A percentile compares a stretch with the other conserved stretches of the same genome.
Evolutionary conservation across 805 yeast genomes (phyloP).

Genomic region (Candida cerambycidarum): DNA sequence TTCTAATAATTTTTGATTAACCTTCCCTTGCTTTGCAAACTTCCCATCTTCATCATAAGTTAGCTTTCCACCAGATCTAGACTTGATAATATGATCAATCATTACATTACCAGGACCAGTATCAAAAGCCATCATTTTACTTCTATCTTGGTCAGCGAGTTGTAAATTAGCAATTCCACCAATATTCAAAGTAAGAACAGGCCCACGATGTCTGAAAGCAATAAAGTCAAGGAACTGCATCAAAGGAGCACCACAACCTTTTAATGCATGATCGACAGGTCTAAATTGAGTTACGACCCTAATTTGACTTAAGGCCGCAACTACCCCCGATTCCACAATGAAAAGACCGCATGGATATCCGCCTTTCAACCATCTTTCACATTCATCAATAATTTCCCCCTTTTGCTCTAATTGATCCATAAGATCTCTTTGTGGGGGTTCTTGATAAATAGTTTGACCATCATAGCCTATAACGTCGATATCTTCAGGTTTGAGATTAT

Average conservation of each 20-base stretch:
- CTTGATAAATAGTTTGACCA: too few species aligned
- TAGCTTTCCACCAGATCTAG: slow-evolving; percentile 16
- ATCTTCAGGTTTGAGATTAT: too few species aligned
- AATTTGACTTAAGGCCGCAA: background rate
- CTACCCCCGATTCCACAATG: too few species aligned
- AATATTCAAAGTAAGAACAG: slow-evolving; percentile 17
- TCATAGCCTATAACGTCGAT: too few species aligned
- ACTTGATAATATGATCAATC: slow-evolving; percentile 21
- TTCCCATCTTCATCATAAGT: slow-evolving; percentile 19
- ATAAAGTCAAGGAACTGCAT: too few species aligned
- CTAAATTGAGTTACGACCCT: background rate
- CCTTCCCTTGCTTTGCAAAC: slow-evolving; percentile 18
- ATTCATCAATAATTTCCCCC: too few species aligned
- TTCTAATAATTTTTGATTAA: slow-evolving; percentile 17
- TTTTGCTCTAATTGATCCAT: too few species aligned
- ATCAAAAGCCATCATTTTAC: slow-evolving; percentile 14
- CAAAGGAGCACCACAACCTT: background rate
- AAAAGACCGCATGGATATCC: too few species aligned
- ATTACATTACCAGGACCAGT: slow-evolving; percentile 24
- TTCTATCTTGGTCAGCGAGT: slow-evolving; percentile 13
- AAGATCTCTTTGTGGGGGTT: too few species aligned
- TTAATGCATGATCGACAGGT: background rate
- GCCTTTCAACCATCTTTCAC: too few species aligned
- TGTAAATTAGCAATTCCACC: slow-evolving; percentile 22
- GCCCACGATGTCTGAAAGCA: too few species aligned